Conservation (phyloP, 1,284 basidiomycete genomes). For the Farysia itapuensis region DNA sequence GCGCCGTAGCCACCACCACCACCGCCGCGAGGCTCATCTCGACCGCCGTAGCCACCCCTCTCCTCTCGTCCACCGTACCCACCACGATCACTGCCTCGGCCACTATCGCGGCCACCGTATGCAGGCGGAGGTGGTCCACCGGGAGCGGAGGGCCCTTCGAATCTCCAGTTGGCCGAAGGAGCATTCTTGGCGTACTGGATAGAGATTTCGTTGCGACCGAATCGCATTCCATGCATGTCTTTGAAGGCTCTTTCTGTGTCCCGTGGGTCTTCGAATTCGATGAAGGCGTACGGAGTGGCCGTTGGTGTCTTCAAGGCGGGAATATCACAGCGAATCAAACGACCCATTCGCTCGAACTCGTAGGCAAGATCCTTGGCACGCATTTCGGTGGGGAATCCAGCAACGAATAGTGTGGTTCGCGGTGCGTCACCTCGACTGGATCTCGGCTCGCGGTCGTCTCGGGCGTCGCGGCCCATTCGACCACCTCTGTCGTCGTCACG, state of each 20-base stretch:
- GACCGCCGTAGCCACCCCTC: constrained; percentile 11
- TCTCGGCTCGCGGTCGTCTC: constrained; percentile 24
- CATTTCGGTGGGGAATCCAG: constrained; percentile 49
- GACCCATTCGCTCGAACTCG: constrained; percentile 53
- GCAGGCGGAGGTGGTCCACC: constrained; percentile 28
- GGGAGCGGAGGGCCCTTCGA: constrained; percentile 39
- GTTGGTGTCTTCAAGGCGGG: constrained; percentile 42
- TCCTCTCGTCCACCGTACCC: not conserved
- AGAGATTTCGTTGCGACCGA: constrained; percentile 41
- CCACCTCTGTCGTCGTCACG: not conserved
- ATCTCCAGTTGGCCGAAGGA: constrained; percentile 44
- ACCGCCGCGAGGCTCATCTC: not conserved
- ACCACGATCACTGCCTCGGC: constrained; percentile 2
- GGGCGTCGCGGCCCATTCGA: constrained; percentile 26
- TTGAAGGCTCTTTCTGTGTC: constrained; percentile 50
- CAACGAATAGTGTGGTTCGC: constrained; percentile 38
- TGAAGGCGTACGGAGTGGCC: constrained; percentile 48
- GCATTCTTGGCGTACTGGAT: constrained; percentile 54
- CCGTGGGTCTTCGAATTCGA: constrained; percentile 51
- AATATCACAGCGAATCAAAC: constrained; percentile 52
- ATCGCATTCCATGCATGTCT: constrained; percentile 52
- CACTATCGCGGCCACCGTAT: constrained; percentile 23
- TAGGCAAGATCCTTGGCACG: constrained; percentile 50
- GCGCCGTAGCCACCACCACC: not conserved
- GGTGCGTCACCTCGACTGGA: not conserved